Conservation (phyloP, 495 filamentous ascomycete genomes). For the Astrocystis sublimbata region DNA sequence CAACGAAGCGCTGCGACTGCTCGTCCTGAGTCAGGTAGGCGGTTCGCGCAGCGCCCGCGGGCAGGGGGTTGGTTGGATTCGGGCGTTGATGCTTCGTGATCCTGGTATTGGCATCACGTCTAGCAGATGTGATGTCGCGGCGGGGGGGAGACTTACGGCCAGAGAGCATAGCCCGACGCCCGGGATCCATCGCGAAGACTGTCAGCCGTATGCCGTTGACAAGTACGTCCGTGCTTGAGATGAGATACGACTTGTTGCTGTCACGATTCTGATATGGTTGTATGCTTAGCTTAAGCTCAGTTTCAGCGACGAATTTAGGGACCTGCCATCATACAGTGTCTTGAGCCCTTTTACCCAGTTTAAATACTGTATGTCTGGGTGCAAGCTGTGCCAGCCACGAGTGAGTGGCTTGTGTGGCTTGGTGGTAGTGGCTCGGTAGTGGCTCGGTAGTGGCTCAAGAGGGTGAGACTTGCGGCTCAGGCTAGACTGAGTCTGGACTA, state of each 20-base stretch:
- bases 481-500: too few species aligned
- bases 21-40: conserved; percentile 60
- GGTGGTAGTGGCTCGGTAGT: too few species aligned
- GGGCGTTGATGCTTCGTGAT: conserved; percentile 47
- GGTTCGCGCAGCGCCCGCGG: conserved; percentile 23
- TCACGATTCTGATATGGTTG: too few species aligned
- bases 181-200: conserved; percentile 44
- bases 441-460: too few species aligned
- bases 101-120: conserved; percentile 45
- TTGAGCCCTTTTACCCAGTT: too few species aligned
- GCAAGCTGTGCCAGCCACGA: too few species aligned
- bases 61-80: conserved; percentile 28
- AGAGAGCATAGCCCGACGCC: conserved; percentile 50
- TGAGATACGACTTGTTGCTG: conserved; percentile 5
- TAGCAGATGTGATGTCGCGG: conserved; percentile 48
- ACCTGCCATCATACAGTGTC: too few species aligned
- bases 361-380: too few species aligned
- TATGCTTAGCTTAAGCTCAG: too few species aligned
- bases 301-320: too few species aligned
- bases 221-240: neutral
- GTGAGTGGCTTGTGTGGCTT: too few species aligned
- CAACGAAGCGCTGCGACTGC: conserved; percentile 80
- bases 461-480: too few species aligned
- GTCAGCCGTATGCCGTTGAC: neutral
- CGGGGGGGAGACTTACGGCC: conserved; percentile 42